Percentiles rank a stretch among this genome's conserved stretches.
Conservation (phyloP, 257 asterid genomes). For the Lithospermum erythrorhizon region DNA sequence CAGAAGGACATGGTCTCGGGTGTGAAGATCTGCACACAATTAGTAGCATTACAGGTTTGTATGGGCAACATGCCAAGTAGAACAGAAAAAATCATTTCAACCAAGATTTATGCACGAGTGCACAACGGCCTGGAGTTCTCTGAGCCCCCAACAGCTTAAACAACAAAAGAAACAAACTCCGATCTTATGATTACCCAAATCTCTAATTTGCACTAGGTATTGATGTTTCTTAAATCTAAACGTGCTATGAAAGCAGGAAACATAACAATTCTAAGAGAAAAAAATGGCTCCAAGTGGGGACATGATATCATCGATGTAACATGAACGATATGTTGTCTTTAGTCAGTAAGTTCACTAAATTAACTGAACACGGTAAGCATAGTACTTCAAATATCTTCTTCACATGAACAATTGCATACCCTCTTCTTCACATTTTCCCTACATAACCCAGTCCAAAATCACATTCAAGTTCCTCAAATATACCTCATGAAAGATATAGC, state of each 20-base stretch:
- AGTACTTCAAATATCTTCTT: no score
- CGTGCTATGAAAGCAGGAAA: not conserved
- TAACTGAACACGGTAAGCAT: no score
- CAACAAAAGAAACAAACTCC: not conserved
- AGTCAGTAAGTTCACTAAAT: not conserved
- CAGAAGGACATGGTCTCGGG: constrained; percentile 54
- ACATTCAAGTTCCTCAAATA: no score
- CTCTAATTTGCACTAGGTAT: no score
- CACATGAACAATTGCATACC: no score
- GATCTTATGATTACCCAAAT: not conserved
- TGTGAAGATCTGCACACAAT: constrained; percentile 67
- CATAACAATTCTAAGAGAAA: not conserved
- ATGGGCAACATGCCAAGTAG: not conserved
- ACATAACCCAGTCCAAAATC: not conserved
- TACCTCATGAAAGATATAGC: no score
- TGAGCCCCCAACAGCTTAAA: not conserved
- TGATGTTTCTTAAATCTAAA: not conserved
- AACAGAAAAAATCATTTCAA: not conserved
- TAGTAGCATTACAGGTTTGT: not conserved
- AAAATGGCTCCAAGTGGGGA: not conserved
- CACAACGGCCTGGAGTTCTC: not conserved
- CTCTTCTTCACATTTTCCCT: no score
- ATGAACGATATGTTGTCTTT: not conserved
- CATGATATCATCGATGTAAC: not conserved
- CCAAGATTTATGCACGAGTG: not conserved